phyloP scores from a whole-genome alignment of 2,329 filamentous ascomycete species.

The Botryosphaeria agaves region DNA sequence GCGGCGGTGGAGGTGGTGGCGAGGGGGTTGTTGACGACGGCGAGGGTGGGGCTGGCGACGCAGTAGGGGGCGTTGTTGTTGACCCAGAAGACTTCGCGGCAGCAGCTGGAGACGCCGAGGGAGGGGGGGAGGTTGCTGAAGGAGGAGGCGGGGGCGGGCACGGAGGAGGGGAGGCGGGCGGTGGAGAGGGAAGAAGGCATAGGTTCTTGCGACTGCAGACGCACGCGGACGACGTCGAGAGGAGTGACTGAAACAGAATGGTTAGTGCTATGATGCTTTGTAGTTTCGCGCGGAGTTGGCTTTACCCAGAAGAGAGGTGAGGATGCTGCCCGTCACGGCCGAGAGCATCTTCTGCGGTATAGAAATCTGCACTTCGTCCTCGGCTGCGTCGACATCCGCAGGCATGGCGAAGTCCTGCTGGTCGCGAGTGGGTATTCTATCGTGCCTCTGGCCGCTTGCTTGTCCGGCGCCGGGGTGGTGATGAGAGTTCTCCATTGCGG shows the following conservation, averaged over 20 bases:
- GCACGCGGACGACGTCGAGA: slow-evolving; percentile 89
- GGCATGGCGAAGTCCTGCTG: slow-evolving; percentile 9
- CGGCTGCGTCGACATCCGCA: slow-evolving; percentile 11
- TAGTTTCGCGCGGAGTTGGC: slow-evolving; percentile 4
- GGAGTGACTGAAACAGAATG: slow-evolving; percentile 56
- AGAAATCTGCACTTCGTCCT: slow-evolving; percentile 49
- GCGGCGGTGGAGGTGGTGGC: slow-evolving; percentile 25
- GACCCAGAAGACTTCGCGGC: slow-evolving; percentile 92
- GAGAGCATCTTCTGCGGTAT: slow-evolving; percentile 87
- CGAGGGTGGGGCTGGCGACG: slow-evolving; percentile 47
- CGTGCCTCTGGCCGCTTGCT: slow-evolving; percentile 16
- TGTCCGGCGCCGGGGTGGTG: neutral
- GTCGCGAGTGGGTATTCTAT: slow-evolving; percentile 15
- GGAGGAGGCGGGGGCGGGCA: slow-evolving; percentile 28
- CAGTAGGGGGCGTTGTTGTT: slow-evolving; percentile 72
- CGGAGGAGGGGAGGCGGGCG: slow-evolving; percentile 30
- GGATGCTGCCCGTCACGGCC: slow-evolving; percentile 72
- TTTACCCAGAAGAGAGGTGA: slow-evolving; percentile 78
- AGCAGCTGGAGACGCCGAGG: slow-evolving; percentile 85
- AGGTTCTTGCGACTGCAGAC: slow-evolving; percentile 73
- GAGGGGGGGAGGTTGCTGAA: slow-evolving; percentile 62
- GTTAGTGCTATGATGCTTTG: slow-evolving; percentile 1
- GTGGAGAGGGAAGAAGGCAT: slow-evolving; percentile 31
- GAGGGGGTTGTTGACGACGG: slow-evolving; percentile 40
- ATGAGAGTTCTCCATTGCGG: too few species aligned